phyloP scores from a whole-genome alignment of 805 yeast genomes.

The Lipomyces spencermartinsiae region DNA sequence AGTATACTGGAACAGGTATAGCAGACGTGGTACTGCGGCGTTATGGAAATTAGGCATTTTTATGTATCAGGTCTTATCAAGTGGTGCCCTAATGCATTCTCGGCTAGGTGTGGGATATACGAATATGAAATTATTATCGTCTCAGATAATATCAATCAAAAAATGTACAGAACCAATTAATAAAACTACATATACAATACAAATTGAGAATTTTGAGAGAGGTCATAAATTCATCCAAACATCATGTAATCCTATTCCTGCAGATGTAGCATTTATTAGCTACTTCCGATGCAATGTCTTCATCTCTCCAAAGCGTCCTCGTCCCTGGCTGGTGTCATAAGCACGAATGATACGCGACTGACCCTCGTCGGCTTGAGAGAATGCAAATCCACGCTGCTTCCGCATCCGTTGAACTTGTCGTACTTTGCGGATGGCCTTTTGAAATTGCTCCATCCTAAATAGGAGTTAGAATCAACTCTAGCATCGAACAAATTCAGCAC shows the following conservation, averaged over 20 bases:
- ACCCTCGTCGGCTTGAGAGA: slow-evolving; percentile 93
- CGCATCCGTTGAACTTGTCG: slow-evolving; percentile 98
- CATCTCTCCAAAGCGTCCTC: slow-evolving; percentile 75
- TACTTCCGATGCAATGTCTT: slow-evolving; percentile 37
- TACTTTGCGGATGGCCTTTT: slow-evolving; percentile 93
- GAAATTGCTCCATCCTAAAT: slow-evolving; percentile 79
- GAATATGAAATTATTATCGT: neutral
- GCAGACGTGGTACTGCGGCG: neutral
- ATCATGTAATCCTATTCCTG: neutral
- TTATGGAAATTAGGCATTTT: neutral
- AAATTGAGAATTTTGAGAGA: neutral
- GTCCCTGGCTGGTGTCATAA: slow-evolving; percentile 88
- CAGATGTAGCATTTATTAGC: neutral
- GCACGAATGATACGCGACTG: slow-evolving; percentile 90
- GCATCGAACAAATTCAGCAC: neutral
- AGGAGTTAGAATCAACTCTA: neutral
- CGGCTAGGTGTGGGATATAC: neutral
- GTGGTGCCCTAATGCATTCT: neutral
- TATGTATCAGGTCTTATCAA: neutral
- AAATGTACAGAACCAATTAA: neutral
- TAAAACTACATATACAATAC: neutral
- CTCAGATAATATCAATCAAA: neutral
- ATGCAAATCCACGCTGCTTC: slow-evolving; percentile 98
- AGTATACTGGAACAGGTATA: neutral
- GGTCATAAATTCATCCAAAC: neutral